phyloP scores from a whole-genome alignment of 805 yeast species.

The Kockiozyma suomiensis region DNA sequence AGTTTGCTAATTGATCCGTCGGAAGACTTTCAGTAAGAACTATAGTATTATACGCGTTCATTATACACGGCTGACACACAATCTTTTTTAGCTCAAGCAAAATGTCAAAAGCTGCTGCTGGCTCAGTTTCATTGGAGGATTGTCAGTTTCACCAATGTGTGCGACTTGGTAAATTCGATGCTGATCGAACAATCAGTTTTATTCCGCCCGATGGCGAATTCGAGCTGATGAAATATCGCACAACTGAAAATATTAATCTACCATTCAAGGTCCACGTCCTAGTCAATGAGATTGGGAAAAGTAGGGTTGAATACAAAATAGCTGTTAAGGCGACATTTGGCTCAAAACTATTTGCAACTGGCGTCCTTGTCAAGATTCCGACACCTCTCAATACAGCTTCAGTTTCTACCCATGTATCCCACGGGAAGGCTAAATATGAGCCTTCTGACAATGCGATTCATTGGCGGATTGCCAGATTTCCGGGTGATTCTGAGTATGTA shows the following conservation, averaged over 20 bases:
- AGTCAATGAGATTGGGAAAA: constrained; percentile 50
- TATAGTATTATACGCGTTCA: background rate
- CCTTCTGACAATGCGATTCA: constrained; percentile 64
- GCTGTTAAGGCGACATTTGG: constrained; percentile 61
- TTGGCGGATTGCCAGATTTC: constrained; percentile 72
- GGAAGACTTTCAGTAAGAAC: constrained; percentile 31
- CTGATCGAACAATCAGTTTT: constrained; percentile 64
- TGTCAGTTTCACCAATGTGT: constrained; percentile 84
- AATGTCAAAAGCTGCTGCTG: constrained; percentile 47
- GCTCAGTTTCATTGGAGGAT: constrained; percentile 65
- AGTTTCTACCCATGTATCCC: constrained; percentile 48
- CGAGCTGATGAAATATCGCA: constrained; percentile 72
- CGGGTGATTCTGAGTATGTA: constrained; percentile 66
- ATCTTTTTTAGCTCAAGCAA: constrained; percentile 12
- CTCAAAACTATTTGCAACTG: constrained; percentile 59
- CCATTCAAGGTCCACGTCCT: constrained; percentile 72
- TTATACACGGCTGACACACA: no score
- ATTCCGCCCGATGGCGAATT: constrained; percentile 85
- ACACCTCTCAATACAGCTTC: constrained; percentile 64
- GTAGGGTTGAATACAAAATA: constrained; percentile 58
- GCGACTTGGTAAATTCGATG: constrained; percentile 63
- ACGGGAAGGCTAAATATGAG: constrained; percentile 69
- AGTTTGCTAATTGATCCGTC: constrained; percentile 42
- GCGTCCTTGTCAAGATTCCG: constrained; percentile 67
- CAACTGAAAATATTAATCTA: constrained; percentile 58